Conservation (phyloP, 345 rosid genomes). For the Fremontodendron californicum region DNA sequence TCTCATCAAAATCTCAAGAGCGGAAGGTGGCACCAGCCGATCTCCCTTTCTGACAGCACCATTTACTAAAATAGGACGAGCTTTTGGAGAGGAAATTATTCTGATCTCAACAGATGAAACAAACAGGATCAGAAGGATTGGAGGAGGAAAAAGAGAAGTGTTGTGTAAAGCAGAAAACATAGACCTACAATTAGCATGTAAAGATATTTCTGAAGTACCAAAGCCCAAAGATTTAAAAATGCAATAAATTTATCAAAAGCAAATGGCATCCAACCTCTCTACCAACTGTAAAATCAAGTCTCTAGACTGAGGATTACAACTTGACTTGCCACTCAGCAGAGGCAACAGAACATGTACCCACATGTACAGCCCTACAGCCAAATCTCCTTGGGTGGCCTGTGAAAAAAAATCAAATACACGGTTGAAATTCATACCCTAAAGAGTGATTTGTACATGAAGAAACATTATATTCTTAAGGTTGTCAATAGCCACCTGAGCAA, state of each 20-base stretch:
- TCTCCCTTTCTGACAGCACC: slow-evolving; percentile 69
- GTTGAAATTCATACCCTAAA: slow-evolving; percentile 1
- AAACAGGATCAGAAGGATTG: no score
- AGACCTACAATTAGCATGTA: not conserved
- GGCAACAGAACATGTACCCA: slow-evolving; percentile 60
- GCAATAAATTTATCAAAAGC: not conserved
- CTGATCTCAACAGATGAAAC: slow-evolving; percentile 25
- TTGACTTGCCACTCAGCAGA: slow-evolving; percentile 37
- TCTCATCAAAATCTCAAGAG: slow-evolving; percentile 51
- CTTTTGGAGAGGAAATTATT: slow-evolving; percentile 57
- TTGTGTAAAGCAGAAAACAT: not conserved
- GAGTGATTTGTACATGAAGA: not conserved
- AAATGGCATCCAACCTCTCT: slow-evolving; percentile 47
- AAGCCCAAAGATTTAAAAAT: not conserved
- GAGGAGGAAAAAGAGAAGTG: no score
- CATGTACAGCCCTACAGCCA: slow-evolving; percentile 55
- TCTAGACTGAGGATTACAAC: slow-evolving; percentile 59
- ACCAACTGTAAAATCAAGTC: slow-evolving; percentile 62
- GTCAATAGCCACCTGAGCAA: slow-evolving; percentile 47
- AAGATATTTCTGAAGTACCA: not conserved
- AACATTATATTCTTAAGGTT: not conserved
- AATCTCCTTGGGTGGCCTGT: slow-evolving; percentile 61
- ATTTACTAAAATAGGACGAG: slow-evolving; percentile 48
- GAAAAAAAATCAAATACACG: not conserved
- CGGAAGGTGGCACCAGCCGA: slow-evolving; percentile 57